Base-by-base conservation (phyloP, 2,329 filamentous ascomycete species). In the Aspergillus caelatus region DNA sequence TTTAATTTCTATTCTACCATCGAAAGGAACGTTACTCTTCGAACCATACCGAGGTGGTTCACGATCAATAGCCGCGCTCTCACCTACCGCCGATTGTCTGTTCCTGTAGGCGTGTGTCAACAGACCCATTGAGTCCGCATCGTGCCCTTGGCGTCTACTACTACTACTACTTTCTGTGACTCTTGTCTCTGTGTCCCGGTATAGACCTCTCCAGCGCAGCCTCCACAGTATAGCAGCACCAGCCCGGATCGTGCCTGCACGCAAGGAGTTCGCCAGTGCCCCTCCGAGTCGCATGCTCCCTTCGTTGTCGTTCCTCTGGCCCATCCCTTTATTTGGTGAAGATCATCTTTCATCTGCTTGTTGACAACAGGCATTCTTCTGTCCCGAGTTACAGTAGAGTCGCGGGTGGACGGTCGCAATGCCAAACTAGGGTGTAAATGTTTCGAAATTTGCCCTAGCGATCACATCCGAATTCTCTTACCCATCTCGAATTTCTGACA, bases 341-440 rank as follows among this genome's bases (percentile, higher is more conserved):
- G 39, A 63, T 58, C 28, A 34, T 62, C 57, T 56, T 26, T 36
- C 34, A 11, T 43, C 57, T 36, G 57, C 32, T 62, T 41, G 57
- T 57, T 63, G 39, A 62, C 32, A 43, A 50, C 32, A 39, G 41
- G 28, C 16, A 52, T 52, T 61, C 58, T 41, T 41, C 52, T 62
- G 45, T 50, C 50, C n/a, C 45, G 53, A 39, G 50, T 48, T 57
- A 41, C 34, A 58, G 61, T 52, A 52, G 55, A 58, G 56, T 62
- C 45, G 69, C 69, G 69, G 67, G 68, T 68, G 67, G 65, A 67
- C 65, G 65, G 75, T 74, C 74, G 73, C 72, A 68, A 77, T 77
- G 75, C 75, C 66, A 75, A 73, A 70, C 65, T 77, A 73, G 71
- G 70, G 70, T 66, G 65, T 63, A 65, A 67, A 60, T 65, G 61